Evolutionary conservation across 2,329 filamentous ascomycete genomes (phyloP).

Genomic region (Balansia obtecta): DNA sequence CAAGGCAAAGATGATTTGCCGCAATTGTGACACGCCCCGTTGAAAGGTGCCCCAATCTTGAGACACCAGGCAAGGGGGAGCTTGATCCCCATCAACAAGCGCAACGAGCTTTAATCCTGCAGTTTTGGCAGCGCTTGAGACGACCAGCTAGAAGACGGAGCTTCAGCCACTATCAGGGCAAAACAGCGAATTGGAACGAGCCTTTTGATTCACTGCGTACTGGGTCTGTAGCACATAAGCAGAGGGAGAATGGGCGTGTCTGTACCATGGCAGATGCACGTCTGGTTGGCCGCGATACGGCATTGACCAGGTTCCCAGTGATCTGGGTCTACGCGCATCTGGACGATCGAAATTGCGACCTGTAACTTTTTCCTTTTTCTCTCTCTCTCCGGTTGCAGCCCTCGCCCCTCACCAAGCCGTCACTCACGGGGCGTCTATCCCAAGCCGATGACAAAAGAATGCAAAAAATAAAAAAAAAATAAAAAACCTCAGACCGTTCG

Average conservation of each 20-base stretch:
- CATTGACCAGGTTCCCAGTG: constrained; percentile 1
- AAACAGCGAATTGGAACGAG: constrained; percentile 1
- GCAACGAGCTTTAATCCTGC: not conserved
- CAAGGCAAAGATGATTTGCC: not conserved
- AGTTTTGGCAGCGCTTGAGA: constrained; percentile 3
- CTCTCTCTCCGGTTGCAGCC: not conserved
- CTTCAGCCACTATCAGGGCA: not conserved
- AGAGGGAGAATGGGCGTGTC: not conserved
- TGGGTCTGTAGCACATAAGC: not conserved
- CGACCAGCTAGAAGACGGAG: not conserved
- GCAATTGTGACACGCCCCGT: not conserved
- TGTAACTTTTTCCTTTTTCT: not conserved
- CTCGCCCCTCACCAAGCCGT: not conserved
- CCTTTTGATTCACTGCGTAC: not conserved
- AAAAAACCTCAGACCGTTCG: too few species aligned
- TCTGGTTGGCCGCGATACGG: constrained; percentile 2
- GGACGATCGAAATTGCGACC: constrained; percentile 4
- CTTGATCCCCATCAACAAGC: constrained; percentile 1
- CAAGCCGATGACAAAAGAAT: not conserved
- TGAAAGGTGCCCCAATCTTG: not conserved
- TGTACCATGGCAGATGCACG: not conserved
- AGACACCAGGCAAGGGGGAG: not conserved
- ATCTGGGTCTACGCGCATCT: constrained; percentile 4
- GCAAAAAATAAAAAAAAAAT: too few species aligned
- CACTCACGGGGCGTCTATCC: not conserved